Evolutionary conservation across 257 asterid species (phyloP), one percentile per base, ranked within the genome.

Genomic region (Penstemon barbatus): DNA sequence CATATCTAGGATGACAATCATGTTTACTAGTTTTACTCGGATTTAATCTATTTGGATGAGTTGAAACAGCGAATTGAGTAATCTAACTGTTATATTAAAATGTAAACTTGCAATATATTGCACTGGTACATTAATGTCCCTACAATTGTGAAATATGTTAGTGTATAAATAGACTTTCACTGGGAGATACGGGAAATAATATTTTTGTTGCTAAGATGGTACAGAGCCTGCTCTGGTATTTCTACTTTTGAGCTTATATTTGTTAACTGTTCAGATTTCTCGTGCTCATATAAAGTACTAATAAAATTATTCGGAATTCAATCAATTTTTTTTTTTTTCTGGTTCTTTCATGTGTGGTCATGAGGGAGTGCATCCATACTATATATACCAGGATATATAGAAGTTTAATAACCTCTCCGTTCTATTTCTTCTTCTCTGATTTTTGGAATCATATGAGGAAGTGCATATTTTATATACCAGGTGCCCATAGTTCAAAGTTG

Each of bases 401-500:
- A 63, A 11, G 55, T 25, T 33, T 38, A 33, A 45, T 19, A 7
- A 19, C 25, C 41, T 25, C 33, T 44, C 10, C 2, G 46, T 33
- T 19, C 56, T 19, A 9, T 5, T 45, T 19, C 19, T 66, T 67
- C 49, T 41, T 68, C 56, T 60, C 46, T 56, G 67, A 45, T 70
- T 49, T 53, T 57, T 58, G 37, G 15, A 36, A 55, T 55, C 48
- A 55, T 18, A 59, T 60, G 7, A 15, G 71, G 52, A 51, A 46
- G 50, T 62, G 68, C 61, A 53, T 74, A 43, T 67, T 45, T 44
- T 70, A 5, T 65, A 58, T 63, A 46, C 58, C 39, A 61, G 70
- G 15, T 68, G 43, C 39, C 18, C 56, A 44, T 67, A 18, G 72
- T 25, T 58, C 9, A 56, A 71, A 15, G 75, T 57, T 75, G 78